Conservation (phyloP, 805 yeast species). For the Sugiyamaella chiloensis region DNA sequence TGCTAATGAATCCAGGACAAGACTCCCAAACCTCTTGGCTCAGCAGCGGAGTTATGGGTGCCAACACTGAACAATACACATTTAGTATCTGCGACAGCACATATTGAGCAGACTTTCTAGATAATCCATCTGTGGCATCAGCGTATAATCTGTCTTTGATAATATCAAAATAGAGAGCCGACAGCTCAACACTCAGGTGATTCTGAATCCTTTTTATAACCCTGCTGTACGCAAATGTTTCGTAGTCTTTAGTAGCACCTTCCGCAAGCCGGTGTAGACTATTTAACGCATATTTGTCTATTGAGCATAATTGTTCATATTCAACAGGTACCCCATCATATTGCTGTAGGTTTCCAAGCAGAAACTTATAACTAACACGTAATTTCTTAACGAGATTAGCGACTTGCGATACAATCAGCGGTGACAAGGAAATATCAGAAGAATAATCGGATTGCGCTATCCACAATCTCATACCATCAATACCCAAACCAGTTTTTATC, state of each 20-base stretch:
- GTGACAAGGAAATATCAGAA: slow-evolving; percentile 72
- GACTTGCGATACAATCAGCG: slow-evolving; percentile 67
- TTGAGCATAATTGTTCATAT: slow-evolving; percentile 23
- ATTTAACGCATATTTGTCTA: slow-evolving; percentile 63
- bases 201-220: slow-evolving; percentile 65
- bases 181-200: slow-evolving; percentile 71
- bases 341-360: slow-evolving; percentile 69
- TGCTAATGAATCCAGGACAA: slow-evolving; percentile 38
- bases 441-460: slow-evolving; percentile 87
- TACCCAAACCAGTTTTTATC: slow-evolving; percentile 64
- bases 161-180: slow-evolving; percentile 82
- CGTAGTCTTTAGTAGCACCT: slow-evolving; percentile 45
- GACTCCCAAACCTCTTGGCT: slow-evolving; percentile 86
- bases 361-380: slow-evolving; percentile 72
- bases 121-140: slow-evolving; percentile 45
- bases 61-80: slow-evolving; percentile 60
- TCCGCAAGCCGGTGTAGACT: slow-evolving; percentile 49
- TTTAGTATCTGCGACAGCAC: slow-evolving; percentile 55
- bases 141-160: slow-evolving; percentile 85
- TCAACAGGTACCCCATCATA: slow-evolving; percentile 35
- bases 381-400: slow-evolving; percentile 78
- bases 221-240: slow-evolving; percentile 60
- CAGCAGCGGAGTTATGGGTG: slow-evolving; percentile 80
- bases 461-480: slow-evolving; percentile 89
- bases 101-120: slow-evolving; percentile 61